Conservation (phyloP, 208 protist genomes). For the Leptomonas seymouri region DNA sequence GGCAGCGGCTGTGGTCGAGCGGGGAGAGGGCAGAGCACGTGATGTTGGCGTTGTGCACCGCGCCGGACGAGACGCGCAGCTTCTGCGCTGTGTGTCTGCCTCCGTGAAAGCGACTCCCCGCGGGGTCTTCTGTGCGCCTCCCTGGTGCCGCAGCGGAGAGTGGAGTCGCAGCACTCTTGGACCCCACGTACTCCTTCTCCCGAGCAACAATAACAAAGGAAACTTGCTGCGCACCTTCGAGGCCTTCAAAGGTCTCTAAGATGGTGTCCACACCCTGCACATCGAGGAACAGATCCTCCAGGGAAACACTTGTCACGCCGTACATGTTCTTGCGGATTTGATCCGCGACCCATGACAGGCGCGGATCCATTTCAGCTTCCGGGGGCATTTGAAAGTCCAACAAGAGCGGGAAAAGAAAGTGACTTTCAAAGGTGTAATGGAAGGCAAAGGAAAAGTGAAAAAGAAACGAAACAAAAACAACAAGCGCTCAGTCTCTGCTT, state of each 20-base stretch:
- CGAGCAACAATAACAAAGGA: constrained; percentile 62
- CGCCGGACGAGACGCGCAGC: constrained; percentile 57
- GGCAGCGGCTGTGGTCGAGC: constrained; percentile 76
- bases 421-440: background rate
- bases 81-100: constrained; percentile 27
- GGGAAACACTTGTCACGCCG: constrained; percentile 55
- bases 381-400: constrained; percentile 9
- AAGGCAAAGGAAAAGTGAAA: background rate
- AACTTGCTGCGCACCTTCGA: constrained; percentile 40
- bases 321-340: constrained; percentile 63
- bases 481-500: background rate
- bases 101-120: constrained; percentile 3
- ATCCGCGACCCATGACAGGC: constrained; percentile 70
- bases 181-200: constrained; percentile 49
- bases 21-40: constrained; percentile 78
- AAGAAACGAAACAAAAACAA: constrained; percentile 6
- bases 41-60: constrained; percentile 84
- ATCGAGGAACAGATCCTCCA: constrained; percentile 63
- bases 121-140: constrained; percentile 2
- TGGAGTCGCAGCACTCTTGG: background rate
- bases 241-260: constrained; percentile 57
- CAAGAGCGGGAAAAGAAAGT: constrained; percentile 18
- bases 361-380: constrained; percentile 49
- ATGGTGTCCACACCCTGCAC: constrained; percentile 37
- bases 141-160: background rate